Evolutionary conservation across 257 asterid species (phyloP), one percentile per base, ranked within the genome.

Genomic region (Plantago elongata): DNA sequence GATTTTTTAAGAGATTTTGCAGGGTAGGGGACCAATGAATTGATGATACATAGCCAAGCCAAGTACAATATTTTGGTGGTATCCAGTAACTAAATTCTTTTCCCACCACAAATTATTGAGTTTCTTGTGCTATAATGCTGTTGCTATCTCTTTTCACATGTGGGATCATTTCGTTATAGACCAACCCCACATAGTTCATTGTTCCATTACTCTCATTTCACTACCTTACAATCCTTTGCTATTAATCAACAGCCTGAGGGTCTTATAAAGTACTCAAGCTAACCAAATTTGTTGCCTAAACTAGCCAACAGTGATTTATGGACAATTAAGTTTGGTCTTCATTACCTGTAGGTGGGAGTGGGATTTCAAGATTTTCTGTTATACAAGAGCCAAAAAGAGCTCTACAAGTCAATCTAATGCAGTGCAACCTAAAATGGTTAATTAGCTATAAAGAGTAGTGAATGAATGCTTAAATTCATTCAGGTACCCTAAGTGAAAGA

Each of bases 21-120:
- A 75, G 77, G 69, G 74, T 46, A 66, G 88, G 95, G 93, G 84
- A 82, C 89, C 95, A 76, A 61, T n/a, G 51, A 60, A 68, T 69
- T 74, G 63, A 73, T 68, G 73, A 72, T 72, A 54, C 30, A 34
- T 34, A 34, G 40, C 40, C 40, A 34, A 63, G 74, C 67, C 70
- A 77, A 72, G 73, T 69, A 69, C 80, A 70, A 76, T 57, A 45
- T 46, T 75, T 69, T 71, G 74, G 77, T 71, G 54, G 54, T 47
- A 74, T 74, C 66, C 72, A 63, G 58, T 49, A 59, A 52, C 7
- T 45, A 18, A 22, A 29, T 38, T 11, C 30, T 47, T 27, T 65
- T 49, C 44, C 57, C 48, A 54, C 58, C 58, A 54, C 30, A 54
- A 34, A 52, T 37, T 52, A 22, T 22, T 52, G 11, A 52, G 37